A percentile compares a stretch with the other conserved stretches of the same genome.
phyloP scores from a whole-genome alignment of 768 basidiomycete genomes.

The Serendipita vermifera region DNA sequence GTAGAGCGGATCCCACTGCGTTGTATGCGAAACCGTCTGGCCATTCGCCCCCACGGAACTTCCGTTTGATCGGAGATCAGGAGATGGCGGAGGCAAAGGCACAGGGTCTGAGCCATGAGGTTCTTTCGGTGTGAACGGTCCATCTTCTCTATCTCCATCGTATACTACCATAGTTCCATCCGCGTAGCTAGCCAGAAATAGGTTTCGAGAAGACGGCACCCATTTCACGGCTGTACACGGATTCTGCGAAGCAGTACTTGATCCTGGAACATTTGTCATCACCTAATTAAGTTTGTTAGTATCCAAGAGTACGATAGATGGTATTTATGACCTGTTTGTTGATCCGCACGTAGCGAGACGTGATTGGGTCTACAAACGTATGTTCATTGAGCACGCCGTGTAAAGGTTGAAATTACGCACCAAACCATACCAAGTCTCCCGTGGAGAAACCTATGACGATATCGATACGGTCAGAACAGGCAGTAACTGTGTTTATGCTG shows the following conservation, averaged over 20 bases:
- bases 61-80: too few relatives aligned
- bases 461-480: conserved; percentile 67
- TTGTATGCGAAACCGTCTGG: conserved; percentile 19
- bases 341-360: conserved; percentile 67
- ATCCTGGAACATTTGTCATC: conserved; percentile 16
- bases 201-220: conserved; percentile 66
- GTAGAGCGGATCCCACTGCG: conserved; percentile 65
- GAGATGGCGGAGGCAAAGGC: conserved; percentile 16
- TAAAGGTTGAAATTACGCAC: conserved; percentile 30
- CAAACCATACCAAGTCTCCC: conserved; percentile 95
- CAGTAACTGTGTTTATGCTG: conserved; percentile 66
- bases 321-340: conserved; percentile 57
- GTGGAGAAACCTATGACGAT: conserved; percentile 84
- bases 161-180: conserved; percentile 84
- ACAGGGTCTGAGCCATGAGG: conserved; percentile 27
- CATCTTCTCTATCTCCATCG: conserved; percentile 85
- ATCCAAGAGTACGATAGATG: conserved; percentile 1
- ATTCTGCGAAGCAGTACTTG: conserved; percentile 65
- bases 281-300: too few relatives aligned
- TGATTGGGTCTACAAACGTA: conserved; percentile 50
- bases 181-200: conserved; percentile 78
- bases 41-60: not conserved
- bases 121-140: conserved; percentile 50
- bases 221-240: conserved; percentile 83
- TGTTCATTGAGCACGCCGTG: not conserved